These are phyloP conservation scores for Xylaria sp. DNA, from an alignment of 2,329 filamentous ascomycete species.

Conservation along the genomic window DNA sequence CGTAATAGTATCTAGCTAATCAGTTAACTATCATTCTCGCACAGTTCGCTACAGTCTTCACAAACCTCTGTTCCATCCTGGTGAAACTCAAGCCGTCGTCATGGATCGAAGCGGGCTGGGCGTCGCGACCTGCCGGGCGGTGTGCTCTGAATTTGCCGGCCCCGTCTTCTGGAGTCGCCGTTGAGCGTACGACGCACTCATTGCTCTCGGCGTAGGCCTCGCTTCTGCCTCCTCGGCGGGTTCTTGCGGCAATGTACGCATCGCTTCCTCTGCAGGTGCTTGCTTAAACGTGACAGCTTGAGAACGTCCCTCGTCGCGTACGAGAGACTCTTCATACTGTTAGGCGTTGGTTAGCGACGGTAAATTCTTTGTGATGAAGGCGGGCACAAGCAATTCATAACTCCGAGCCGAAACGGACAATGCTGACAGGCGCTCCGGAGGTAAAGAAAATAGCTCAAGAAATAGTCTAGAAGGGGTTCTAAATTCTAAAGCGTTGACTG, in stretches of 20 bases:
- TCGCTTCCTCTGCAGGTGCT: slow-evolving; percentile 53
- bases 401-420: slow-evolving; percentile 10
- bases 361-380: slow-evolving; percentile 25
- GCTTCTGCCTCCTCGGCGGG: slow-evolving; percentile 52
- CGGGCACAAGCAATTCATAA: slow-evolving; percentile 8
- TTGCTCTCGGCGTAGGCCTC: slow-evolving; percentile 46
- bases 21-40: slow-evolving; percentile 17
- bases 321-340: slow-evolving; percentile 76
- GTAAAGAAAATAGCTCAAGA: slow-evolving; percentile 27
- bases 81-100: slow-evolving; percentile 66
- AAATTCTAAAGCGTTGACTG: slow-evolving; percentile 39
- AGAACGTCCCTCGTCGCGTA: slow-evolving; percentile 84
- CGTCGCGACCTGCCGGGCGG: slow-evolving; percentile 63
- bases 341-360: slow-evolving; percentile 79
- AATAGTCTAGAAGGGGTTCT: slow-evolving; percentile 32
- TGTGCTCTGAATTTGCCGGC: slow-evolving; percentile 58
- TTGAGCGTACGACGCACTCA: slow-evolving; percentile 53
- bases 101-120: slow-evolving; percentile 76
- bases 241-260: slow-evolving; percentile 56
- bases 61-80: slow-evolving; percentile 48
- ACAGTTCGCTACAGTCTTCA: neutral
- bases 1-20: slow-evolving; percentile 24
- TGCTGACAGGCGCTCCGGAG: slow-evolving; percentile 20
- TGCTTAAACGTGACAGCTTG: slow-evolving; percentile 63
- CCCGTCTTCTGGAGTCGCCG: slow-evolving; percentile 61